Conservation (phyloP, 345 rosid genomes). For the Excoecaria cochinchinensis region DNA sequence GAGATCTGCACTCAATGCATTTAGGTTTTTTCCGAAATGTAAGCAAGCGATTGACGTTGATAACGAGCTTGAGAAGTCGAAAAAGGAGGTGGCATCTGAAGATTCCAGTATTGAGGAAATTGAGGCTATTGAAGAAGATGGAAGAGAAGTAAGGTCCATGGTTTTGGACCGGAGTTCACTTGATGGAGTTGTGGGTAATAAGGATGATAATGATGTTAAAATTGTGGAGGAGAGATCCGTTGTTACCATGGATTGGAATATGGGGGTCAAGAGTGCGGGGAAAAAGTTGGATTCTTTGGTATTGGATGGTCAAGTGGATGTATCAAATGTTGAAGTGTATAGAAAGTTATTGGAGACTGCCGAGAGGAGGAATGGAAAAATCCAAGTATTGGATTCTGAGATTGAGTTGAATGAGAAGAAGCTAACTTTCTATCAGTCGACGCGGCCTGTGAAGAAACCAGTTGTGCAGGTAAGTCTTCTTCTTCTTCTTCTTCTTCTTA, state of each 20-base stretch:
- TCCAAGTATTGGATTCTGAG: conserved; percentile 52
- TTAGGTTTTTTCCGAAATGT: conserved; percentile 37
- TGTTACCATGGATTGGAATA: conserved; percentile 40
- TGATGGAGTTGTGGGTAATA: not conserved
- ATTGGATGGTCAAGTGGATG: conserved; percentile 33
- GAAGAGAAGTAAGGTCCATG: conserved; percentile 26
- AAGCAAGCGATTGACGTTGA: conserved; percentile 49
- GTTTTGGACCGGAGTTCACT: conserved; percentile 19
- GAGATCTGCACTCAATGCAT: conserved; percentile 39
- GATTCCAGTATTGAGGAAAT: conserved; percentile 60
- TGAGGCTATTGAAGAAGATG: conserved; percentile 38
- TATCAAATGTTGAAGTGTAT: conserved; percentile 50
- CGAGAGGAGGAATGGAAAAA: conserved; percentile 44
- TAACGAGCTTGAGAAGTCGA: conserved; percentile 29
- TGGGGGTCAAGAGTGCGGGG: conserved; percentile 44
- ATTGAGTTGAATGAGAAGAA: conserved; percentile 56
- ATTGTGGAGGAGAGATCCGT: conserved; percentile 42
- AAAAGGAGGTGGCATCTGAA: conserved; percentile 36
- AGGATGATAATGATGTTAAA: conserved; percentile 27
- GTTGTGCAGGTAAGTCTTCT: conserved; percentile 43
- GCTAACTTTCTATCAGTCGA: conserved; percentile 32
- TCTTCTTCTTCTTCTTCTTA: conserved; percentile 12
- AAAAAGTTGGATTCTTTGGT: conserved; percentile 43
- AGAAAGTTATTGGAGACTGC: conserved; percentile 58
- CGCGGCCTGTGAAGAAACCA: conserved; percentile 45